Percentiles rank a stretch among this genome's conserved stretches.
Evolutionary conservation across 1,284 basidiomycete species (phyloP).

Genomic region (Ceratorhiza oryzae-sativae): DNA sequence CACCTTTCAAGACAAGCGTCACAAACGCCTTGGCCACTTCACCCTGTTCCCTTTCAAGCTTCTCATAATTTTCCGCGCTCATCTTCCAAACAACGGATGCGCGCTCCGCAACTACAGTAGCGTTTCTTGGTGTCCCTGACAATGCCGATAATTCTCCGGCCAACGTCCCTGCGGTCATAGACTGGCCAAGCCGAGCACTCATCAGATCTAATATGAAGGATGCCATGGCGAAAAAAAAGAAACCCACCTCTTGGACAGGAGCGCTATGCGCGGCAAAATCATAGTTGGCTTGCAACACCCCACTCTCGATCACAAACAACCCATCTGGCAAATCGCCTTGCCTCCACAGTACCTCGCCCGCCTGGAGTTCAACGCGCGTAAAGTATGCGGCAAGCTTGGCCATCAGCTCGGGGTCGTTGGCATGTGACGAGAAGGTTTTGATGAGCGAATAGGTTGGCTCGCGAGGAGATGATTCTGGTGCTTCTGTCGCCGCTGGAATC

Average conservation of each 20-base stretch:
- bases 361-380: constrained; percentile 62
- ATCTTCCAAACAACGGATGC: constrained; percentile 83
- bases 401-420: constrained; percentile 56
- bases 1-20: constrained; percentile 71
- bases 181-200: constrained; percentile 46
- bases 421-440: constrained; percentile 77
- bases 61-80: constrained; percentile 61
- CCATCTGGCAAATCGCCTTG: constrained; percentile 80
- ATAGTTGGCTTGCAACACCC: constrained; percentile 83
- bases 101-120: constrained; percentile 84
- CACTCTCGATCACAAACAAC: constrained; percentile 84
- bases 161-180: constrained; percentile 91
- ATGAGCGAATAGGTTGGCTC: constrained; percentile 73
- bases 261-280: constrained; percentile 72
- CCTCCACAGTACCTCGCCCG: constrained; percentile 76
- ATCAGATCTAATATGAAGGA: background rate
- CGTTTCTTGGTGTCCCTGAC: constrained; percentile 77
- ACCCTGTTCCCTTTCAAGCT: constrained; percentile 70
- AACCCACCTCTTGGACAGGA: constrained; percentile 65
- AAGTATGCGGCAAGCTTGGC: constrained; percentile 72
- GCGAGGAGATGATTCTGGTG: constrained; percentile 38
- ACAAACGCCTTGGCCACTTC: constrained; percentile 71
- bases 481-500: background rate
- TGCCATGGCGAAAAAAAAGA: background rate
- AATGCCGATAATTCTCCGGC: constrained; percentile 89